A percentile compares a stretch with the other conserved stretches of the same genome.
These are phyloP conservation scores for Dissoconium aciculare DNA, from an alignment of 2,329 filamentous ascomycete genomes.

Conservation along the genomic window DNA sequence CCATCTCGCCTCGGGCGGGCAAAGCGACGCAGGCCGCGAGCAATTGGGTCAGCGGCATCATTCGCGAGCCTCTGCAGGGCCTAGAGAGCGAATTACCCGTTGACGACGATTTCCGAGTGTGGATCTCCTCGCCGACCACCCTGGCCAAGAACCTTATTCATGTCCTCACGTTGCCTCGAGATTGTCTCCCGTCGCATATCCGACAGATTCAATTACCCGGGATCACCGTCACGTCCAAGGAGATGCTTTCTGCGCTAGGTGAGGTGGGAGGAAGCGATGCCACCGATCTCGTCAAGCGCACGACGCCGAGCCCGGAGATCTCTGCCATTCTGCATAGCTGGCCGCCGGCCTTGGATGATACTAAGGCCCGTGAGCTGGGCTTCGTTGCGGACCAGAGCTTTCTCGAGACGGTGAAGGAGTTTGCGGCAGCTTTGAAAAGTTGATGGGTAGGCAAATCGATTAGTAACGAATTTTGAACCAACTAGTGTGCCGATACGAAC, in stretches of 20 bases:
- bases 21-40: constrained; percentile 37
- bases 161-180: constrained; percentile 35
- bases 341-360: constrained; percentile 42
- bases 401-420: constrained; percentile 33
- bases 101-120: constrained; percentile 38
- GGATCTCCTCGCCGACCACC: constrained; percentile 42
- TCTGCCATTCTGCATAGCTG: constrained; percentile 41
- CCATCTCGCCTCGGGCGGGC: constrained; percentile 37
- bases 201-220: constrained; percentile 42
- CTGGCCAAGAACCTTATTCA: constrained; percentile 41
- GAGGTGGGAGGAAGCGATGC: constrained; percentile 41
- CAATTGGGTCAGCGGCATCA: constrained; percentile 38
- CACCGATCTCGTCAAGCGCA: constrained; percentile 35
- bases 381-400: constrained; percentile 36
- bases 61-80: constrained; percentile 38
- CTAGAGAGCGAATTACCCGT: constrained; percentile 37
- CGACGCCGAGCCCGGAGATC: constrained; percentile 37
- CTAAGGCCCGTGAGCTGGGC: constrained; percentile 39
- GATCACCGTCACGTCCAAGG: constrained; percentile 38
- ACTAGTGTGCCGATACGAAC: no score
- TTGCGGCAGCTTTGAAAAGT: constrained; percentile 22
- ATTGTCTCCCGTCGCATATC: constrained; percentile 35
- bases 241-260: constrained; percentile 42
- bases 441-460: background rate
- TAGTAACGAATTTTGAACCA: background rate